A percentile compares a stretch with the other conserved stretches of the same genome.
These are phyloP conservation scores for Gremmenia infestans DNA, from an alignment of 2,329 filamentous ascomycete genomes.

Conservation along the genomic window DNA sequence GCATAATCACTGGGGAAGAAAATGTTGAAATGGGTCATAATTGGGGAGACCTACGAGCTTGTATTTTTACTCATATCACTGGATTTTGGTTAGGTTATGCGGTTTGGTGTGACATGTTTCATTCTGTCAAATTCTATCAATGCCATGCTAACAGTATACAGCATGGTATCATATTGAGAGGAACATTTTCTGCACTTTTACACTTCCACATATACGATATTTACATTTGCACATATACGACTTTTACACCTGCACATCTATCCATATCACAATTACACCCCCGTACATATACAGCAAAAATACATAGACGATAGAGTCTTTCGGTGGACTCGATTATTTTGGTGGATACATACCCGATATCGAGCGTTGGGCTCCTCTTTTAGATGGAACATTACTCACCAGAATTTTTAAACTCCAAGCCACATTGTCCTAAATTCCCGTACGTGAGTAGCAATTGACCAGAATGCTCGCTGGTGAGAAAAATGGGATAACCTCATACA, in stretches of 20 bases:
- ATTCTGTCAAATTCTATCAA: not conserved
- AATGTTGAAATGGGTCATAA: too few species aligned
- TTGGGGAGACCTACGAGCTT: too few species aligned
- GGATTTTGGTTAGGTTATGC: not conserved
- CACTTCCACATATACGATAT: not conserved
- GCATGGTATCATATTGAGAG: not conserved
- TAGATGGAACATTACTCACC: not conserved
- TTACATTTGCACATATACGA: not conserved
- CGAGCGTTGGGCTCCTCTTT: not conserved
- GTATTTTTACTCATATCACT: not conserved
- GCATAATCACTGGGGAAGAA: too few species aligned
- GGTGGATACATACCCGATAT: not conserved
- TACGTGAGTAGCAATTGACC: not conserved
- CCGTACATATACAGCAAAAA: not conserved
- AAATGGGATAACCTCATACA: not conserved
- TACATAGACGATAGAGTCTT: not conserved
- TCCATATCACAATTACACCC: not conserved
- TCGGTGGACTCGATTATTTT: not conserved
- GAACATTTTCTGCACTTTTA: not conserved
- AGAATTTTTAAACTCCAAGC: not conserved
- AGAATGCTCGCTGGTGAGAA: not conserved
- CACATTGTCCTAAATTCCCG: not conserved
- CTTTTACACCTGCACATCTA: not conserved
- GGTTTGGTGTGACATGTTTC: not conserved
- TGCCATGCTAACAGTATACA: not conserved